These are phyloP conservation scores for Apostasia ramifera DNA, from an alignment of 106 monocot genomes.

Conservation along the genomic window DNA sequence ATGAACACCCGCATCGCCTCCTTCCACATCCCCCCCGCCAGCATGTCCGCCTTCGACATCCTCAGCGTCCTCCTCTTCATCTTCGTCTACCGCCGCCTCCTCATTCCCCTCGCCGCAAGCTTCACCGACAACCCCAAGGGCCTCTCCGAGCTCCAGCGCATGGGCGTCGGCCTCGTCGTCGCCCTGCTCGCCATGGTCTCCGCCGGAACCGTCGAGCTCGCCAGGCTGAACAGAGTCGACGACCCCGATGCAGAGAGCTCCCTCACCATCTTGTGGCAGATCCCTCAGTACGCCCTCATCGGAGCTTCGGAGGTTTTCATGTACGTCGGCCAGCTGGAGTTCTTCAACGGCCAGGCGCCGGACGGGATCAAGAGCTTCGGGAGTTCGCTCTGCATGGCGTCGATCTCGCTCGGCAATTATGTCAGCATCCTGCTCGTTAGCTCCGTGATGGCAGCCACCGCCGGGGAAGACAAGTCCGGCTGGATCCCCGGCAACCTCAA, in stretches of 20 bases:
- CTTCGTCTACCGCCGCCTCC: constrained; percentile 28
- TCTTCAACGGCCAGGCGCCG: constrained; percentile 58
- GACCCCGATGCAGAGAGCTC: constrained; percentile 16
- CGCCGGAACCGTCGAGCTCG: constrained; percentile 33
- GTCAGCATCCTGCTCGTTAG: constrained; percentile 64
- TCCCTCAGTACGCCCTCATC: constrained; percentile 52
- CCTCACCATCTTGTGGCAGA: constrained; percentile 49
- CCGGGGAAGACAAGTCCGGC: constrained; percentile 9
- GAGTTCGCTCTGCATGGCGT: constrained; percentile 64
- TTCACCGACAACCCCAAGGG: constrained; percentile 31
- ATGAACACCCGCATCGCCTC: constrained; percentile 35
- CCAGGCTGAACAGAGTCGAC: constrained; percentile 26
- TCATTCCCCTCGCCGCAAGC: constrained; percentile 15
- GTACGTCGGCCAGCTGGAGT: constrained; percentile 60
- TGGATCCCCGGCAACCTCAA: constrained; percentile 82
- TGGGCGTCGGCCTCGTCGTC: constrained; percentile 53
- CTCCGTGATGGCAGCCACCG: constrained; percentile 30
- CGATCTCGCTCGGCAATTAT: constrained; percentile 67
- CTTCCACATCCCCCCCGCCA: constrained; percentile 59
- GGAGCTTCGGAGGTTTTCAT: constrained; percentile 66
- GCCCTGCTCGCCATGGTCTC: constrained; percentile 45
- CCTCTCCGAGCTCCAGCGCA: constrained; percentile 57
- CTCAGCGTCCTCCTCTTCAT: constrained; percentile 53
- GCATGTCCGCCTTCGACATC: constrained; percentile 70
- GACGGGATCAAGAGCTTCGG: constrained; percentile 68